Conservation (phyloP, 179 eudicot species). For the Amaranthus tricolor region DNA sequence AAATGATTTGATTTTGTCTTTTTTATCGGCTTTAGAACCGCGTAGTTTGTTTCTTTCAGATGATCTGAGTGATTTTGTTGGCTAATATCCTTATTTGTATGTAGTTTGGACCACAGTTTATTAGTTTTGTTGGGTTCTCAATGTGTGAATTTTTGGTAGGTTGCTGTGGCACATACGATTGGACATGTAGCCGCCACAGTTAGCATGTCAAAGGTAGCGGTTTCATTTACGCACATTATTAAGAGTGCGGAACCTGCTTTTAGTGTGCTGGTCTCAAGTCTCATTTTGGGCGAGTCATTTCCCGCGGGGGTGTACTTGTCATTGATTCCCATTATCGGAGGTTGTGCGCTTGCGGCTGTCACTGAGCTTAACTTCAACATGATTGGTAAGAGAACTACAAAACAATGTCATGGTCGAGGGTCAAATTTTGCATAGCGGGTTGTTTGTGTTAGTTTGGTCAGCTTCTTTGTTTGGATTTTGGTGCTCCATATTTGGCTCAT, state of each 20-base stretch:
- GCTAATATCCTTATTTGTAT: not conserved
- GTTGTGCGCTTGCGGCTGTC: slow-evolving; percentile 76
- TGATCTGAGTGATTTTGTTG: slow-evolving; percentile 13
- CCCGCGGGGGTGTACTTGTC: slow-evolving; percentile 70
- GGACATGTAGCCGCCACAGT: slow-evolving; percentile 91
- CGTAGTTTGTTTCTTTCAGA: slow-evolving; percentile 21
- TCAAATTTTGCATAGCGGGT: not conserved
- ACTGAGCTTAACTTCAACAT: slow-evolving; percentile 87
- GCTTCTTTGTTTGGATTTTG: not conserved
- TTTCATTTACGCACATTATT: slow-evolving; percentile 82
- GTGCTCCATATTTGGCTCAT: not conserved
- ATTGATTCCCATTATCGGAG: slow-evolving; percentile 83
- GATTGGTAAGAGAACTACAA: slow-evolving; percentile 51
- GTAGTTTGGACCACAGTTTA: slow-evolving; percentile 6
- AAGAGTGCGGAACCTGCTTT: slow-evolving; percentile 95
- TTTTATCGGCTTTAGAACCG: slow-evolving; percentile 8
- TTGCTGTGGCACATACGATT: slow-evolving; percentile 84
- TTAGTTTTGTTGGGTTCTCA: slow-evolving; percentile 19
- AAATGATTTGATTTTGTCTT: slow-evolving; percentile 12
- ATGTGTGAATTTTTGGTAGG: slow-evolving; percentile 32
- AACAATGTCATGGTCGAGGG: not conserved
- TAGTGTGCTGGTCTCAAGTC: slow-evolving; percentile 80
- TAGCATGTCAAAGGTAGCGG: slow-evolving; percentile 95
- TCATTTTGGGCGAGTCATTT: slow-evolving; percentile 78
- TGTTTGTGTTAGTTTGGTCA: not conserved